Evolutionary conservation across 2,329 filamentous ascomycete species (phyloP).

Genomic region (Colletotrichum sp.): DNA sequence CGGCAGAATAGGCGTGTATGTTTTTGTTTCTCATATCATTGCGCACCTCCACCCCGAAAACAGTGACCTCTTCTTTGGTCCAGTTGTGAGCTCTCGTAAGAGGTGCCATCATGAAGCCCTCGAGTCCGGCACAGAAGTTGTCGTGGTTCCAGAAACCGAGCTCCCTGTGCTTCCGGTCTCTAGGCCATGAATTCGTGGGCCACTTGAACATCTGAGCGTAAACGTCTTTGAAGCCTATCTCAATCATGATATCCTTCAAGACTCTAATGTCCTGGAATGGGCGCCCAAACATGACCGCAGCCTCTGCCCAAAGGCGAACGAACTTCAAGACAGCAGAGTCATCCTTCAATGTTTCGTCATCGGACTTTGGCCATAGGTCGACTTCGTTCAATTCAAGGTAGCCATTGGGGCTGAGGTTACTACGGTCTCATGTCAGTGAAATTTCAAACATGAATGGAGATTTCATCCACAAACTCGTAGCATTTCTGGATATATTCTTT

Average conservation of each 20-base stretch:
- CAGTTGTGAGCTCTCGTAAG: slow-evolving; percentile 42
- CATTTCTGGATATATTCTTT: slow-evolving; percentile 38
- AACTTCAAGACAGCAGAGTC: slow-evolving; percentile 33
- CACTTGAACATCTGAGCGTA: slow-evolving; percentile 51
- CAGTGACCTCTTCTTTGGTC: slow-evolving; percentile 31
- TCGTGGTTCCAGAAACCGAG: slow-evolving; percentile 42
- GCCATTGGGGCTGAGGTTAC: slow-evolving; percentile 43
- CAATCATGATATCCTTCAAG: slow-evolving; percentile 44
- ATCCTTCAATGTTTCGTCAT: slow-evolving; percentile 42
- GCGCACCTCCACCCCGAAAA: slow-evolving; percentile 25
- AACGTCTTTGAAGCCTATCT: slow-evolving; percentile 59
- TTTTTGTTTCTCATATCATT: slow-evolving; percentile 26
- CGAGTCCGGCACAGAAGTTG: slow-evolving; percentile 33
- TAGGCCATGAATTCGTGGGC: slow-evolving; percentile 57
- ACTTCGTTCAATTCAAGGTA: slow-evolving; percentile 49
- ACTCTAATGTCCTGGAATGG: slow-evolving; percentile 27
- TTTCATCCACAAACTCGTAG: slow-evolving; percentile 28
- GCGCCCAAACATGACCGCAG: slow-evolving; percentile 31
- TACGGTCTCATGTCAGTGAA: background rate
- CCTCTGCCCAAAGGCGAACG: slow-evolving; percentile 30
- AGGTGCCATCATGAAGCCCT: slow-evolving; percentile 38
- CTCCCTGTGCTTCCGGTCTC: slow-evolving; percentile 54
- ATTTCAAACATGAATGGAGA: background rate
- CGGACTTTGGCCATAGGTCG: slow-evolving; percentile 38
- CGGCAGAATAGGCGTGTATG: slow-evolving; percentile 34